Evolutionary conservation across 768 basidiomycete genomes (phyloP).

Genomic region (Kockovaella imperatae): DNA sequence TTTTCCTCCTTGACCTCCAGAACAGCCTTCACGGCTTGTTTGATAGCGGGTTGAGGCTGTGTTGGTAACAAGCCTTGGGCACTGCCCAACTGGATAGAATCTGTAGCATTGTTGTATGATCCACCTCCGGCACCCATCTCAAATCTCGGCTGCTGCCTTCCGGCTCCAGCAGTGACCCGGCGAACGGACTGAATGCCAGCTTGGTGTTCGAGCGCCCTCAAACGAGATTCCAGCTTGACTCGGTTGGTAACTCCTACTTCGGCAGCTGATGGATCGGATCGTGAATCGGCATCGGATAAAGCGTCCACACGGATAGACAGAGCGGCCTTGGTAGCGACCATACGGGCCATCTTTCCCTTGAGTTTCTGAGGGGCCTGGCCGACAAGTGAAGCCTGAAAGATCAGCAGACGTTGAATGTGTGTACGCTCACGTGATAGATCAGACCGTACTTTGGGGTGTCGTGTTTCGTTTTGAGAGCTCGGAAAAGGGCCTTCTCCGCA

Average conservation of each 20-base stretch:
- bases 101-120: conserved; percentile 79
- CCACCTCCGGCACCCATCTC: conserved; percentile 66
- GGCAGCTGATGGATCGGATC: conserved; percentile 64
- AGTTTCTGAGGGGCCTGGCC: conserved; percentile 96
- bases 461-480: conserved; percentile 51
- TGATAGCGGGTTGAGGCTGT: conserved; percentile 66
- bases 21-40: conserved; percentile 64
- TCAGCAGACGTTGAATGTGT: conserved; percentile 7
- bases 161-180: conserved; percentile 50
- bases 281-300: conserved; percentile 81
- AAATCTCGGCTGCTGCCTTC: conserved; percentile 64
- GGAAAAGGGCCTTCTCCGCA: conserved; percentile 50
- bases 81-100: conserved; percentile 54
- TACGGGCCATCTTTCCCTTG: conserved; percentile 99
- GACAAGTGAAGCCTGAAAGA: conserved; percentile 72
- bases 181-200: conserved; percentile 65
- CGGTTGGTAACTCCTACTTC: conserved; percentile 89
- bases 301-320: conserved; percentile 97
- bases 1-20: conserved; percentile 83
- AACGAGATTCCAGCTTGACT: conserved; percentile 85
- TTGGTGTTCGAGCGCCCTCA: conserved; percentile 80
- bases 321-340: conserved; percentile 98
- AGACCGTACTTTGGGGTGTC: conserved; percentile 78
- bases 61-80: conserved; percentile 60
- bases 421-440: conserved; percentile 78